Evolutionary conservation across 139 green algal species (phyloP), one percentile per base, ranked within the genome.

Genomic region (Edaphochlamys debaryana): DNA sequence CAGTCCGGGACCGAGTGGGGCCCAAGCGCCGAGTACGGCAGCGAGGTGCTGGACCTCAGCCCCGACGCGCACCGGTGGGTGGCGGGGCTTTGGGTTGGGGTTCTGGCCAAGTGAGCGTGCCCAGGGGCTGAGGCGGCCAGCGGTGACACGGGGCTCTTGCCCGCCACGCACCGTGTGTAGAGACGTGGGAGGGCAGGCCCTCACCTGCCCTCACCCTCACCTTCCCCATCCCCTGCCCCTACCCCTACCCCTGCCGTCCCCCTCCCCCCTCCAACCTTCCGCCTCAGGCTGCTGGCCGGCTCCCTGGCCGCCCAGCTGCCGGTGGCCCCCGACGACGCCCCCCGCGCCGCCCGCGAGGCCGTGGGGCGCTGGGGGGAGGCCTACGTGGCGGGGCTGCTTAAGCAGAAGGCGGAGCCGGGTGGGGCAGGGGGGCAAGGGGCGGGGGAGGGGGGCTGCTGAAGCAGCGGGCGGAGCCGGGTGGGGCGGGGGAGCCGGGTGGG

Each of bases 301-400:
- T 25, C 32, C 4, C 15, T 80, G 27, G 41, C 37, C 1, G n/a
- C 74, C 29, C 74, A 81, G 56, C 74, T 81, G 60, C 74, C 40
- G 15, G 74, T 81, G 74, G 41, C n/a, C 0, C 2, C 42, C 4
- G 63, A 68, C 5, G 79, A 77, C 52, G 67, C 50, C 8, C 79
- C 66, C 22, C 79, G 50, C 6, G 79, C 37, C 30, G 67, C 50
- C 22, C 79, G 79, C 27, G 79, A 77, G 79, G 50, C 50, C 40
- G 80, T 86, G 38, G 80, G 80, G 6, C 54, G 80, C n/a, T 86
- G 80, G 80, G 80, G 80, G 36, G 80, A 86, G 80, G 11, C 60
- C 23, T 86, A 69, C 69, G 80, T 80, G 69, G 58, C 56, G 42
- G 63, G 27, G 29, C 62, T 50, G 11, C 80, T 86, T 69, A 38